phyloP scores from a whole-genome alignment of 768 basidiomycete genomes.

The Sporobolomyces phaffii region DNA sequence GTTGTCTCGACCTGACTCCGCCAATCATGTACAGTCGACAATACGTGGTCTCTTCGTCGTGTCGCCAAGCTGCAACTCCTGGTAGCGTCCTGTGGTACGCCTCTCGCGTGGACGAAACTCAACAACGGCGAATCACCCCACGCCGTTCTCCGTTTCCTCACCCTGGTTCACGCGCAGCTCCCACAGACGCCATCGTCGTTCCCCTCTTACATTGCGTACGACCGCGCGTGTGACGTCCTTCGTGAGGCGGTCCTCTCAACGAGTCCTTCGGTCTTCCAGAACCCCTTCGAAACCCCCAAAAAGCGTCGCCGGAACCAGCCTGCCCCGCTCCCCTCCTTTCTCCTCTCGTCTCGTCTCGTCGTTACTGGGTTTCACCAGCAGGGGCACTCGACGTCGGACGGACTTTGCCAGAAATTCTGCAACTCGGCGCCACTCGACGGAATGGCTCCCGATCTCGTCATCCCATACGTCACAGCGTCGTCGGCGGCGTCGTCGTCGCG shows the following conservation, averaged over 20 bases:
- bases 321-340: conserved; percentile 6
- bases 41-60: conserved; percentile 17
- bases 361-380: conserved; percentile 25
- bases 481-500: too few relatives aligned
- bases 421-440: conserved; percentile 25
- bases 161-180: background rate
- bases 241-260: background rate
- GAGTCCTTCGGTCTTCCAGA: background rate
- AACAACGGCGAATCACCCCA: background rate
- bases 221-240: conserved; percentile 30
- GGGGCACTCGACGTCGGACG: conserved; percentile 5
- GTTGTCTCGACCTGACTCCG: too few relatives aligned
- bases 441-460: conserved; percentile 14
- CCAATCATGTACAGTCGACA: too few relatives aligned
- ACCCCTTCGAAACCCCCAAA: background rate
- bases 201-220: conserved; percentile 34
- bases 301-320: background rate
- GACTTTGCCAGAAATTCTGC: conserved; percentile 22
- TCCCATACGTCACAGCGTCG: conserved; percentile 4
- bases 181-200: background rate
- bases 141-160: conserved; percentile 16
- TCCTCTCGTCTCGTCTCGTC: conserved; percentile 9
- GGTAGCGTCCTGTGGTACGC: conserved; percentile 15
- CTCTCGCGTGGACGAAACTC: conserved; percentile 20
- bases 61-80: conserved; percentile 18